phyloP scores from a whole-genome alignment of 768 basidiomycete species.

The Leccinum disarticulatum region DNA sequence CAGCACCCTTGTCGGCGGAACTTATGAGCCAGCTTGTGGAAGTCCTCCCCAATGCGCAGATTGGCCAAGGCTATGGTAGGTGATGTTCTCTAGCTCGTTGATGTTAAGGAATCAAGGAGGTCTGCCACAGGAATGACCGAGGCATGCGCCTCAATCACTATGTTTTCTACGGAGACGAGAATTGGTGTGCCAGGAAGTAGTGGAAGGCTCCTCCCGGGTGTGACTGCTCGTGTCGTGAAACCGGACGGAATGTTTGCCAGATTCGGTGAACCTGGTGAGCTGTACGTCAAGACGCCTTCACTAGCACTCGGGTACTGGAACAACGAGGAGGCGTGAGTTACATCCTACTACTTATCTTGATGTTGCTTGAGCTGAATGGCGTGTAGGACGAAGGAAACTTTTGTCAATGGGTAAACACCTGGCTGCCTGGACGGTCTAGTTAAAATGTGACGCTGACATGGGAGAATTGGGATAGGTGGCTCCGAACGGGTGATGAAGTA shows the following conservation, averaged over 20 bases:
- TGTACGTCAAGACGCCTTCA: conserved; percentile 45
- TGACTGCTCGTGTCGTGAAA: conserved; percentile 54
- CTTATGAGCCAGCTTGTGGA: conserved; percentile 44
- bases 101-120: conserved; percentile 15
- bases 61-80: conserved; percentile 65
- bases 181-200: conserved; percentile 54
- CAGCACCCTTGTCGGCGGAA: conserved; percentile 62
- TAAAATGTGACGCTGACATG: neutral
- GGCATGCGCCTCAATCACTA: conserved; percentile 49
- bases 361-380: conserved; percentile 19
- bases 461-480: conserved; percentile 62
- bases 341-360: conserved; percentile 18
- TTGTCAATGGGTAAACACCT: conserved; percentile 55
- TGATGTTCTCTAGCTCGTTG: neutral
- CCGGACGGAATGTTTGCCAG: conserved; percentile 54
- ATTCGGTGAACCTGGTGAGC: conserved; percentile 59
- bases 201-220: conserved; percentile 52
- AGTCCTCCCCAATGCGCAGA: conserved; percentile 55
- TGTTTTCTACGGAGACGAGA: conserved; percentile 48
- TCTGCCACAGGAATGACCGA: conserved; percentile 61
- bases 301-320: conserved; percentile 48
- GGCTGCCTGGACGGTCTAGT: conserved; percentile 17
- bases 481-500: conserved; percentile 67
- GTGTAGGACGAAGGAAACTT: conserved; percentile 63
- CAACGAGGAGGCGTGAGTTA: conserved; percentile 61